These are phyloP conservation scores for Trichoderma pleuroti DNA, from an alignment of 2,329 filamentous ascomycete genomes.

Conservation along the genomic window DNA sequence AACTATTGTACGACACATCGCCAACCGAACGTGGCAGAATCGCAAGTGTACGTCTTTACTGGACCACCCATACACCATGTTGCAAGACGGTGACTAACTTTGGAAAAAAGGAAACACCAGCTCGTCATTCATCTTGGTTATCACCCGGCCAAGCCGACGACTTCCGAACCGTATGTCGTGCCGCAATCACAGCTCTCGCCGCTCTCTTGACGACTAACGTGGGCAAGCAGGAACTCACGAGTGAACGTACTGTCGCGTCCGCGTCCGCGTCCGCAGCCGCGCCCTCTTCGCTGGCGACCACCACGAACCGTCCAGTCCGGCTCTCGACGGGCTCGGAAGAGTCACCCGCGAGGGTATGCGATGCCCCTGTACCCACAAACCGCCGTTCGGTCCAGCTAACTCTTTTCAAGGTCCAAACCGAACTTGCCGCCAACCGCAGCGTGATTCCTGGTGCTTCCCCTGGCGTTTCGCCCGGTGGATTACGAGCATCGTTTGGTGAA, in stretches of 20 bases:
- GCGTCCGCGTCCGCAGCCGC: not conserved
- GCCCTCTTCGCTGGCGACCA: constrained; percentile 3
- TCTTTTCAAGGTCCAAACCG: not conserved
- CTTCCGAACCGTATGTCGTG: constrained; percentile 12
- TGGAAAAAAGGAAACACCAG: constrained; percentile 20
- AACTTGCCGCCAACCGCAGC: not conserved
- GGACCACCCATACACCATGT: not conserved
- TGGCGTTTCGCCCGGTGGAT: not conserved
- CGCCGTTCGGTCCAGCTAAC: not conserved
- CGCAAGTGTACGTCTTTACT: constrained; percentile 8
- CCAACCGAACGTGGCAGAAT: constrained; percentile 3
- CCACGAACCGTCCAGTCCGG: not conserved
- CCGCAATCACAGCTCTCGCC: not conserved
- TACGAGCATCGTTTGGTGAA: not conserved
- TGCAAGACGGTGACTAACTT: constrained; percentile 1
- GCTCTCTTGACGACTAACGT: not conserved
- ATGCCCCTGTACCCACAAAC: not conserved
- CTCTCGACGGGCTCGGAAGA: not conserved
- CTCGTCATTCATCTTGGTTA: constrained; percentile 7
- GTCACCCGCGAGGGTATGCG: not conserved
- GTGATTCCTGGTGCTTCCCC: not conserved
- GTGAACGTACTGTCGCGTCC: not conserved
- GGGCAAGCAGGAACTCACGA: constrained; percentile 4
- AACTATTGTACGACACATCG: not conserved
- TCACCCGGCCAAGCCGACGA: not conserved